Evolutionary conservation across 768 basidiomycete species (phyloP).

Genomic region (Leccinum rimulosum): DNA sequence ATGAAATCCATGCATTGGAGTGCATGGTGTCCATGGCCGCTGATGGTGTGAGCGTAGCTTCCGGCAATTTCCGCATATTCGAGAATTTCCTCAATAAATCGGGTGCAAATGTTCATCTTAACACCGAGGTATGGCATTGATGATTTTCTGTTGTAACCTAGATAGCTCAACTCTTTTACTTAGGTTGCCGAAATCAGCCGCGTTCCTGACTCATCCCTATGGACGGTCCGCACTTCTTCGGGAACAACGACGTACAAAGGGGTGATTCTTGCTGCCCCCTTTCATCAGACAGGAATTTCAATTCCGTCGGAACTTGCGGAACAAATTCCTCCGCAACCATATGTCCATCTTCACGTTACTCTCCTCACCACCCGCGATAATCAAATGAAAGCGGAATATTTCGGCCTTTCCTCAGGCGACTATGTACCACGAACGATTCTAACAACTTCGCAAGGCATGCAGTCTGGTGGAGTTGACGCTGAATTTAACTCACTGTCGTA

Average conservation of each 20-base stretch:
- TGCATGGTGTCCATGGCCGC: slow-evolving; percentile 73
- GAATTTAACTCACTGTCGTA: slow-evolving; percentile 89
- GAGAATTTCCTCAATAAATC: slow-evolving; percentile 74
- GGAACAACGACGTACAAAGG: slow-evolving; percentile 59
- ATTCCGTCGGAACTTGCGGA: slow-evolving; percentile 48
- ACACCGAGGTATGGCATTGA: slow-evolving; percentile 54
- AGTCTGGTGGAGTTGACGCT: slow-evolving; percentile 56
- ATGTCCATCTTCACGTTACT: slow-evolving; percentile 86
- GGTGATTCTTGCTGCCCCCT: slow-evolving; percentile 86
- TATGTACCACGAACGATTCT: slow-evolving; percentile 63
- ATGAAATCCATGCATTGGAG: slow-evolving; percentile 73
- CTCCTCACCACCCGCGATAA: slow-evolving; percentile 76
- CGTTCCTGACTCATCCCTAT: slow-evolving; percentile 43
- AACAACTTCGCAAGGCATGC: slow-evolving; percentile 64
- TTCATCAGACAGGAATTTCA: slow-evolving; percentile 61
- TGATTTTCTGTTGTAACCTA: not conserved
- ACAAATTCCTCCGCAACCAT: slow-evolving; percentile 66
- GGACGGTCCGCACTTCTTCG: slow-evolving; percentile 50
- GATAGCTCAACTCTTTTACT: not conserved
- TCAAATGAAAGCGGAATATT: slow-evolving; percentile 62
- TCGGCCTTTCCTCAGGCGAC: slow-evolving; percentile 48
- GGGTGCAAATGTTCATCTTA: slow-evolving; percentile 64
- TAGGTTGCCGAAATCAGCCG: slow-evolving; percentile 55
- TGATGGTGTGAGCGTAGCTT: slow-evolving; percentile 58
- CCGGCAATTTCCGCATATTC: slow-evolving; percentile 87